phyloP scores from a whole-genome alignment of 257 asterid species.

The Salvia splendens region DNA sequence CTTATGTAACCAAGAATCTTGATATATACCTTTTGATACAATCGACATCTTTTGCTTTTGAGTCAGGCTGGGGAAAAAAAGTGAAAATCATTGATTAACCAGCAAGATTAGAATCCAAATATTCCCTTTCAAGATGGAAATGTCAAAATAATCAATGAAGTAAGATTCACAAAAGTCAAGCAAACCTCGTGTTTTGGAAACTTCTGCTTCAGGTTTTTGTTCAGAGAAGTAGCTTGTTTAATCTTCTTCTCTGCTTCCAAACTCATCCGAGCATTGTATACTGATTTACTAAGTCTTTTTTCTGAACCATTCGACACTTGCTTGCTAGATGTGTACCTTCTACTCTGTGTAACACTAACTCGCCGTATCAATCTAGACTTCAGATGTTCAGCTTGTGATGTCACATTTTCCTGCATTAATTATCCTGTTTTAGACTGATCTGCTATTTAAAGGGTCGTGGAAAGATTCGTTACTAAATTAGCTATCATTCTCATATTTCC shows the following conservation, averaged over 20 bases:
- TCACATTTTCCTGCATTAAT: conserved; percentile 45
- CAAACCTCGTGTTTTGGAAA: conserved; percentile 49
- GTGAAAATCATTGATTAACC: conserved; percentile 4
- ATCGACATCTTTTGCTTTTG: conserved; percentile 36
- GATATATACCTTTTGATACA: conserved; percentile 53
- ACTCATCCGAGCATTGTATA: conserved; percentile 32
- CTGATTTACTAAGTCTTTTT: conserved; percentile 37
- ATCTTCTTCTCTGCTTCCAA: conserved; percentile 39
- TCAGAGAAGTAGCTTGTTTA: conserved; percentile 27
- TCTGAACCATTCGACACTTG: conserved; percentile 38
- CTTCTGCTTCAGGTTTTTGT: conserved; percentile 31
- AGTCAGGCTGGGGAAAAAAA: conserved; percentile 37
- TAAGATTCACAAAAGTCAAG: conserved; percentile 2
- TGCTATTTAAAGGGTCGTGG: not conserved
- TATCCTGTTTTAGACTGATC: not conserved
- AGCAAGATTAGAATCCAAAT: conserved; percentile 4
- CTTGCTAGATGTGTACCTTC: conserved; percentile 34
- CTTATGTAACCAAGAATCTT: conserved; percentile 16
- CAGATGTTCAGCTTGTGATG: conserved; percentile 33
- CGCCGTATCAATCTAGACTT: conserved; percentile 38
- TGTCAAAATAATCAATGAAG: not conserved
- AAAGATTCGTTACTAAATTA: not conserved
- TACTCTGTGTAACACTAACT: conserved; percentile 36
- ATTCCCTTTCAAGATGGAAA: conserved; percentile 3
- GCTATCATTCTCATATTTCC: not conserved